Percentiles rank a stretch among this genome's conserved stretches.
Conservation (phyloP, 73 alveolate species). For the Paraurostyla sp. region DNA sequence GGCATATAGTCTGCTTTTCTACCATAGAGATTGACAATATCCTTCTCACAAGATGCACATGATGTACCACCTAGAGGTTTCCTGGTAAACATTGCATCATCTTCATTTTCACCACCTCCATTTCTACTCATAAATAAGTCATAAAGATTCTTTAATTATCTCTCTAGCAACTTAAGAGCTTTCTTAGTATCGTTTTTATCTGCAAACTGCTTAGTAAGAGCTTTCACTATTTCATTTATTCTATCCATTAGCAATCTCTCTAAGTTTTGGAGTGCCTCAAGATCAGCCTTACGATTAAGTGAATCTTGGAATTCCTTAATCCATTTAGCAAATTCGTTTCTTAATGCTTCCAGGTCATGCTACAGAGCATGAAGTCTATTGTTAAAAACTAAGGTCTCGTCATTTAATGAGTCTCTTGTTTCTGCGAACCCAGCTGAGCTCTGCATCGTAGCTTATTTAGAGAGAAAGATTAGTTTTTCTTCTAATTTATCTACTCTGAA, state of each 20-base stretch:
- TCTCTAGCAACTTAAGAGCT: slow-evolving; percentile 90
- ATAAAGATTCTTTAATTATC: slow-evolving; percentile 84
- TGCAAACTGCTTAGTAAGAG: slow-evolving; percentile 88
- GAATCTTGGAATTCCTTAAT: slow-evolving; percentile 62
- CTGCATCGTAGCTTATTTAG: neutral
- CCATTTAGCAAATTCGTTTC: slow-evolving; percentile 73
- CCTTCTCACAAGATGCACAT: slow-evolving; percentile 97
- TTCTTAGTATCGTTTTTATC: slow-evolving; percentile 95
- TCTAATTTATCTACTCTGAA: neutral
- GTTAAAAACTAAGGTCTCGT: neutral
- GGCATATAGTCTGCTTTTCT: slow-evolving; percentile 84
- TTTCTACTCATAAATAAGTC: slow-evolving; percentile 69
- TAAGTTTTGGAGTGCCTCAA: slow-evolving; percentile 58
- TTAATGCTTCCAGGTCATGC: slow-evolving; percentile 82
- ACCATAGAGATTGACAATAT: slow-evolving; percentile 86
- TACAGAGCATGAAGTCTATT: slow-evolving; percentile 13
- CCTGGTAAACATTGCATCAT: slow-evolving; percentile 95
- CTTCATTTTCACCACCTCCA: slow-evolving; percentile 75
- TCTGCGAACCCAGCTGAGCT: slow-evolving; percentile 22
- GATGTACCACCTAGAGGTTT: slow-evolving; percentile 96
- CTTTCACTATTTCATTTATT: slow-evolving; percentile 58
- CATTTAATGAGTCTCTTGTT: neutral
- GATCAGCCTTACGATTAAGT: slow-evolving; percentile 68
- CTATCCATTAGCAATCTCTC: slow-evolving; percentile 57
- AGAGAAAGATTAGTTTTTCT: neutral